A percentile compares a stretch with the other conserved stretches of the same genome.
Conservation (phyloP, 495 filamentous ascomycete genomes). For the Xylaria grammica region DNA sequence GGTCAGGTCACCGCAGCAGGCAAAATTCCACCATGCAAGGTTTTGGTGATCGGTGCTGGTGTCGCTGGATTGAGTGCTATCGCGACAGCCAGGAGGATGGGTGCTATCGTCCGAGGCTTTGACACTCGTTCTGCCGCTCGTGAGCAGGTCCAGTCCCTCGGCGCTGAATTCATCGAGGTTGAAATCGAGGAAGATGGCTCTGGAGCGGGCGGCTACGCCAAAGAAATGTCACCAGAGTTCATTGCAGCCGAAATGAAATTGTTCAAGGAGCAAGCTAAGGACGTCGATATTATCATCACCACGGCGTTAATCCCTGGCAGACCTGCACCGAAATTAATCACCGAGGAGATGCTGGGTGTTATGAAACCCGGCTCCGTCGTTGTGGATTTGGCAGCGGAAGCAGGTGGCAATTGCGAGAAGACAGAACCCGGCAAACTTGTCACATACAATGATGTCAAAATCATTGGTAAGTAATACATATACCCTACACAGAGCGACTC, state of each 20-base stretch:
- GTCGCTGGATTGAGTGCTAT: slow-evolving; percentile 84
- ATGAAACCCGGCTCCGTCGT: slow-evolving; percentile 85
- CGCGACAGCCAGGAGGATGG: slow-evolving; percentile 75
- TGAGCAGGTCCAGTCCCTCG: slow-evolving; percentile 83
- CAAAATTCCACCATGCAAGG: slow-evolving; percentile 81
- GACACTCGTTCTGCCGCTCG: slow-evolving; percentile 78
- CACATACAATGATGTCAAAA: slow-evolving; percentile 73
- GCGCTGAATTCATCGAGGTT: slow-evolving; percentile 84
- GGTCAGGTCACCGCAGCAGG: slow-evolving; percentile 85
- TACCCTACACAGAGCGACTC: not conserved
- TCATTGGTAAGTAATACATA: slow-evolving; percentile 69
- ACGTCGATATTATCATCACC: slow-evolving; percentile 88
- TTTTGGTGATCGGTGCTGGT: slow-evolving; percentile 81
- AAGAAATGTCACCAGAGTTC: slow-evolving; percentile 89
- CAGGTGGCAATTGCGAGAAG: slow-evolving; percentile 79
- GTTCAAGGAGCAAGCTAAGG: slow-evolving; percentile 77
- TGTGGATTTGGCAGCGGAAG: slow-evolving; percentile 81
- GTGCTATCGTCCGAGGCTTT: slow-evolving; percentile 84
- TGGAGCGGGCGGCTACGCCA: slow-evolving; percentile 82
- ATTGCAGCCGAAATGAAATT: slow-evolving; percentile 87
- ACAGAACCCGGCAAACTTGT: slow-evolving; percentile 71
- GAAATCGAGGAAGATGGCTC: slow-evolving; percentile 82
- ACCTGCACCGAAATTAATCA: slow-evolving; percentile 78
- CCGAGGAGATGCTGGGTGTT: slow-evolving; percentile 72
- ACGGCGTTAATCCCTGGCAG: slow-evolving; percentile 81